These are phyloP conservation scores for Epicoccum nigrum DNA, from an alignment of 2,329 filamentous ascomycete species.

Conservation along the genomic window DNA sequence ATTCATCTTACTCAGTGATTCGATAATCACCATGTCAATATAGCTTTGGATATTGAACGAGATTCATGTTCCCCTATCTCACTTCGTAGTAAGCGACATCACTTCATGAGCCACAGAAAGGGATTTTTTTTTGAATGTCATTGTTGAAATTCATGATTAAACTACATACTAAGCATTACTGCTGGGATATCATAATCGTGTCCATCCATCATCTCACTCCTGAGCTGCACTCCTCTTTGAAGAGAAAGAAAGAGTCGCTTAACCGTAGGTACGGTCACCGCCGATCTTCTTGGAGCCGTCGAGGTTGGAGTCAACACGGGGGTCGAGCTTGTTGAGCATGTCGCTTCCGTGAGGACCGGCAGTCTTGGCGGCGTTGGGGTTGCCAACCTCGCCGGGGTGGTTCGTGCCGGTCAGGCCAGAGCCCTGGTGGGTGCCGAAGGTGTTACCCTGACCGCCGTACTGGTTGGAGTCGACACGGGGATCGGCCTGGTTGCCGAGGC, in stretches of 20 bases:
- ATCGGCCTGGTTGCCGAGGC: slow-evolving; percentile 37
- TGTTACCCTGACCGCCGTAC: slow-evolving; percentile 31
- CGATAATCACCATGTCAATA: too few species aligned
- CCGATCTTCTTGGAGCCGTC: slow-evolving; percentile 42
- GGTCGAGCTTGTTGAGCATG: slow-evolving; percentile 46
- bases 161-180: slow-evolving; percentile 9
- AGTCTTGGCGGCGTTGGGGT: slow-evolving; percentile 36
- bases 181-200: slow-evolving; percentile 19
- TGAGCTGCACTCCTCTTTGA: slow-evolving; percentile 15
- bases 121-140: not conserved
- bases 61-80: too few species aligned
- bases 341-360: slow-evolving; percentile 45
- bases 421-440: slow-evolving; percentile 18
- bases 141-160: slow-evolving; percentile 15
- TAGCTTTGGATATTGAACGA: too few species aligned
- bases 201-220: slow-evolving; percentile 2
- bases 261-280: slow-evolving; percentile 34
- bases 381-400: slow-evolving; percentile 23
- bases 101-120: too few species aligned
- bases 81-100: too few species aligned
- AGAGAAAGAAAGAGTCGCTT: slow-evolving; percentile 15
- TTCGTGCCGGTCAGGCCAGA: slow-evolving; percentile 18
- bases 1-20: too few species aligned
- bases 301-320: slow-evolving; percentile 45
- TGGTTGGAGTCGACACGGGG: slow-evolving; percentile 40